A percentile compares a stretch with the other conserved stretches of the same genome.
Conservation (phyloP, 257 asterid genomes). For the Buddleja alternifolia region DNA sequence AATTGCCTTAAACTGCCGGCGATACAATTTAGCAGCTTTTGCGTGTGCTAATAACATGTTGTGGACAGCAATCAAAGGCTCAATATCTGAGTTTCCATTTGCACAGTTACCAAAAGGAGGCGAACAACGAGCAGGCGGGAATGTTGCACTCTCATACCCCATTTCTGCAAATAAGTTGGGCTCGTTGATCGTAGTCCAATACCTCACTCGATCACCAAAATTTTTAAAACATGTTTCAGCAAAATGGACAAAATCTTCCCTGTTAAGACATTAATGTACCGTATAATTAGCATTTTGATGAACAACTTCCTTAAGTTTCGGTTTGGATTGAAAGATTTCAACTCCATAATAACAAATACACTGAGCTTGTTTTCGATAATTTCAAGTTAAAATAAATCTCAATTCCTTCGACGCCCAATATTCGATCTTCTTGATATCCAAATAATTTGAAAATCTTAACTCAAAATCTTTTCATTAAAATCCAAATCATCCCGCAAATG, state of each 20-base stretch:
- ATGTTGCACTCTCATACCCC: slow-evolving; percentile 47
- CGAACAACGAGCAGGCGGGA: slow-evolving; percentile 75
- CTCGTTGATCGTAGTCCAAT: slow-evolving; percentile 73
- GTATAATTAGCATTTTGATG: background rate
- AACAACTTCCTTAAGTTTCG: background rate
- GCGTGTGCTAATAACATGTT: slow-evolving; percentile 79
- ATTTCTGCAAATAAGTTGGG: slow-evolving; percentile 54
- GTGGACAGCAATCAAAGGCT: slow-evolving; percentile 66
- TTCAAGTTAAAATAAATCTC: too few relatives aligned
- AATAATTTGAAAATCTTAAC: too few relatives aligned
- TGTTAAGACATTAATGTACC: slow-evolving; percentile 20
- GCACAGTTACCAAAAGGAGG: slow-evolving; percentile 73
- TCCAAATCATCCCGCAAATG: too few relatives aligned
- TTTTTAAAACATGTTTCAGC: slow-evolving; percentile 60
- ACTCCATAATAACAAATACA: too few relatives aligned
- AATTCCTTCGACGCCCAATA: too few relatives aligned
- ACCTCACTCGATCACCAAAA: slow-evolving; percentile 69
- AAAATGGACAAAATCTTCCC: slow-evolving; percentile 68
- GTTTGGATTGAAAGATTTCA: too few relatives aligned
- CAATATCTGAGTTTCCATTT: slow-evolving; percentile 71
- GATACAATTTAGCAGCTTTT: slow-evolving; percentile 64
- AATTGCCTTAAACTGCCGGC: slow-evolving; percentile 61
- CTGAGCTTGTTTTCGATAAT: background rate
- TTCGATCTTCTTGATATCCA: too few relatives aligned
- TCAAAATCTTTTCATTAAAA: too few relatives aligned